Base-by-base conservation (phyloP, 2,329 filamentous ascomycete genomes). In the Sporothrix euskadiensis region DNA sequence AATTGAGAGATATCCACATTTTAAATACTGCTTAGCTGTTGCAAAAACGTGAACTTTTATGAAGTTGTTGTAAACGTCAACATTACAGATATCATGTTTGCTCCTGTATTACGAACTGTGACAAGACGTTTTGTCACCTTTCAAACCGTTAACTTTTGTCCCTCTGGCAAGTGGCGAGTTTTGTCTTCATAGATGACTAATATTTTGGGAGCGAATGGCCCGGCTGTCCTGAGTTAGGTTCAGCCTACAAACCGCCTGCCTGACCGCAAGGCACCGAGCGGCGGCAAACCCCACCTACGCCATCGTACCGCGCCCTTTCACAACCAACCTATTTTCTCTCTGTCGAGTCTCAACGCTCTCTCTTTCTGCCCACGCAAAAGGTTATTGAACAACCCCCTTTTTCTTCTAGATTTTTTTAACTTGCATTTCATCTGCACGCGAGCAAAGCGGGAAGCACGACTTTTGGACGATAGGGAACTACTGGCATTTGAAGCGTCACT, bases 1-100 rank as follows among this genome's bases (percentile, higher is more conserved):
- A 71, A 71, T 71, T 49, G 44, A 74, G 73, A 70, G 59, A 74
- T 73, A 61, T 70, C 69, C 54, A 63, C 26, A 70, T n/a, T 65
- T 70, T 26, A 57, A 10, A 59, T 35, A 14, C 44, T 8, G 12
- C 16, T 52, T 8, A 68, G 16, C 14, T 8, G 14, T 52, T 35
- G n/a, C 26, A 30, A 9, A 6, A 19, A 49, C 14, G 41, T 26
- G 4, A 22, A n/a, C 26, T 32, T 14, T 41, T 4, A 16, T 35
- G 30, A 35, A 19, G 14, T 4, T 44, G n/a, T 16, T 41, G 19
- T 65, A 8, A 41, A 41, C n/a, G 57, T 8, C 57, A 32, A 61
- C 3, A 35, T 35, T 35, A 35, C 5, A 5, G 8, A 8, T 35
- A 35, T 35, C 35, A 35, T 56, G 22, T 7, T 63, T 41, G 32